phyloP scores from a whole-genome alignment of 805 yeast genomes.

The Candida manassasensis region DNA sequence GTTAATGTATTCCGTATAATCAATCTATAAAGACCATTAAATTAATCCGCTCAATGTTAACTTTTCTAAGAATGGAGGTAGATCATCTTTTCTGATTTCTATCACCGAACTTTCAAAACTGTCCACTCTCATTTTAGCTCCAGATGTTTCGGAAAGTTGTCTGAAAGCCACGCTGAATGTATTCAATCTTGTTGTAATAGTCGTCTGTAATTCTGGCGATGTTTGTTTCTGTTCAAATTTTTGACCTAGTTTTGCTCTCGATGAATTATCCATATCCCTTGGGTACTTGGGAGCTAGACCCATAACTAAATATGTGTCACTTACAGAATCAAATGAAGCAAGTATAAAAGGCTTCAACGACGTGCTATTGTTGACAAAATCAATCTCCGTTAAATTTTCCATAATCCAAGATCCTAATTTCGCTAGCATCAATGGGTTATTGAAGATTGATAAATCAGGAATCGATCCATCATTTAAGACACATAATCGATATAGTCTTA shows the following conservation, averaged over 20 bases:
- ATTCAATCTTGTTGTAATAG: constrained; percentile 54
- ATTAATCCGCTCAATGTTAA: constrained; percentile 66
- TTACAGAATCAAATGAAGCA: constrained; percentile 69
- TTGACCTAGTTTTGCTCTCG: constrained; percentile 29
- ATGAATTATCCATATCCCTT: constrained; percentile 32
- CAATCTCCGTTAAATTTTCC: constrained; percentile 83
- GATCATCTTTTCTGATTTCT: constrained; percentile 82
- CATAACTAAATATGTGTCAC: constrained; percentile 79
- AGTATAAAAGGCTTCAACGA: constrained; percentile 72
- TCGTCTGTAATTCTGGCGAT: constrained; percentile 37
- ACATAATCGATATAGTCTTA: constrained; percentile 77
- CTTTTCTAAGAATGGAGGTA: constrained; percentile 80
- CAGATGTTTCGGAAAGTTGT: constrained; percentile 75
- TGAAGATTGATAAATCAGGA: constrained; percentile 71
- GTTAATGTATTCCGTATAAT: not conserved
- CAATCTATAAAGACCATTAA: constrained; percentile 8
- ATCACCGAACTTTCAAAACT: constrained; percentile 93
- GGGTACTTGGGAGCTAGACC: constrained; percentile 87
- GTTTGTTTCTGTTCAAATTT: constrained; percentile 18
- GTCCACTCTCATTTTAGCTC: constrained; percentile 86
- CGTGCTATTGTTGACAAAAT: constrained; percentile 37
- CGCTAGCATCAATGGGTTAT: constrained; percentile 80
- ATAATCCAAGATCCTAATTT: constrained; percentile 88
- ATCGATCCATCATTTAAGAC: constrained; percentile 76
- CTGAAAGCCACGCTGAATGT: constrained; percentile 91